Evolutionary conservation across 2,329 filamentous ascomycete genomes (phyloP).

Genomic region (Aspergillus bombycis): DNA sequence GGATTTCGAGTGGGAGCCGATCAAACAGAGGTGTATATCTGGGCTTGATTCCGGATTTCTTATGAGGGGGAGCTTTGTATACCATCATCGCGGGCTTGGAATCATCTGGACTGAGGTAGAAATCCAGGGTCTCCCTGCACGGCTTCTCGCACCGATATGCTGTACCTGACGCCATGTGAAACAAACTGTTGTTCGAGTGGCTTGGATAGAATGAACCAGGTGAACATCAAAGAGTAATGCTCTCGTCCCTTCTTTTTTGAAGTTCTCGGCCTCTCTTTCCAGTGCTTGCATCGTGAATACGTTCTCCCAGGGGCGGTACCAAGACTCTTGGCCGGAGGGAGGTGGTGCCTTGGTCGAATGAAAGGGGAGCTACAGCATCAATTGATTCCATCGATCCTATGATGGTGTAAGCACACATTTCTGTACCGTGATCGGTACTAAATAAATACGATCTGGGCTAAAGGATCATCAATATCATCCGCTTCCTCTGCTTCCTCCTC

Average conservation of each 20-base stretch:
- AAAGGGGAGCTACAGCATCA: too few species aligned
- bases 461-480: too few species aligned
- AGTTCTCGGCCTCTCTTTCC: not conserved
- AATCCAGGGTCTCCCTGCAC: not conserved
- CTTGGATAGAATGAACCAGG: not conserved
- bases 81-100: not conserved
- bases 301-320: not conserved
- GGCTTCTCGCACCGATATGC: conserved; percentile 2
- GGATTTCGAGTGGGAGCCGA: conserved; percentile 4
- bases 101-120: not conserved
- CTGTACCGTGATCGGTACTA: too few species aligned
- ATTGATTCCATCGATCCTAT: too few species aligned
- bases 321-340: not conserved
- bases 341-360: too few species aligned
- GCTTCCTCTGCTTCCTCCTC: too few species aligned
- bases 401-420: too few species aligned
- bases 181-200: not conserved
- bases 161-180: conserved; percentile 4
- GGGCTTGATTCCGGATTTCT: not conserved
- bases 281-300: not conserved
- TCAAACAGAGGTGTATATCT: not conserved
- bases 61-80: conserved; percentile 5
- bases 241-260: not conserved
- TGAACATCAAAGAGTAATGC: not conserved
- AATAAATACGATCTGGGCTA: too few species aligned